Evolutionary conservation across 1,284 basidiomycete species (phyloP).

Genomic region (Spongispora temasekensis): DNA sequence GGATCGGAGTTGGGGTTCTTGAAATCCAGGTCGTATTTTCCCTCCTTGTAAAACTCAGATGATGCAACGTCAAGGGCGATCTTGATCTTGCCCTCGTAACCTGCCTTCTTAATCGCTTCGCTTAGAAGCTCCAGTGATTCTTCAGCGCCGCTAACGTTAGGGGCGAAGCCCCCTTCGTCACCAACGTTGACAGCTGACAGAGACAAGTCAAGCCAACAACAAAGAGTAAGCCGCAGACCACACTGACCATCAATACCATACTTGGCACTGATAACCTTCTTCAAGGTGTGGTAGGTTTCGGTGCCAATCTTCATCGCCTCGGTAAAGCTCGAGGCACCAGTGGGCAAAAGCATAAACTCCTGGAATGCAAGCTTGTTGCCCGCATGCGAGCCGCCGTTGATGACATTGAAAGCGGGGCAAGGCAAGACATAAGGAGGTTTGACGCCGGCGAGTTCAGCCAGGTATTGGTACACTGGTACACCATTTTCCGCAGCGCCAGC

Average conservation of each 20-base stretch:
- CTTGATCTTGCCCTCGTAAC: conserved; percentile 98
- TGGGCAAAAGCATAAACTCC: conserved; percentile 99
- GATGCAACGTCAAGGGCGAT: conserved; percentile 99
- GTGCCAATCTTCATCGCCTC: conserved; percentile 99
- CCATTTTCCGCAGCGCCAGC: conserved; percentile 95
- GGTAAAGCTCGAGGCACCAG: conserved; percentile 88
- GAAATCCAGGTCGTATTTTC: conserved; percentile 99
- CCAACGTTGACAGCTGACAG: conserved; percentile 93
- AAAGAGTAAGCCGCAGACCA: conserved; percentile 2
- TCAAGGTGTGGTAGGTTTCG: conserved; percentile 98
- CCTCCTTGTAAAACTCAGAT: conserved; percentile 99
- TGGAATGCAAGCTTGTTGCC: conserved; percentile 99
- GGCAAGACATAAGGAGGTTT: conserved; percentile 93
- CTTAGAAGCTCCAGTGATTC: conserved; percentile 96
- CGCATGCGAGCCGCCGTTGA: conserved; percentile 99
- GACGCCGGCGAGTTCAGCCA: conserved; percentile 93
- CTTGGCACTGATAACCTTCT: conserved; percentile 99
- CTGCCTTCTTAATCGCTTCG: conserved; percentile 97
- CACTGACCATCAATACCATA: conserved; percentile 95
- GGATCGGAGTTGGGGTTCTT: conserved; percentile 99
- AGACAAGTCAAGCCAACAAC: conserved; percentile 10
- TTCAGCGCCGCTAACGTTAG: conserved; percentile 96
- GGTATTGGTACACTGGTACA: conserved; percentile 94
- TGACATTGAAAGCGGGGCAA: conserved; percentile 95
- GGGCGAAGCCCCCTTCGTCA: conserved; percentile 99